phyloP scores from a whole-genome alignment of 441 rosid species.

The Pelargonium australe region DNA sequence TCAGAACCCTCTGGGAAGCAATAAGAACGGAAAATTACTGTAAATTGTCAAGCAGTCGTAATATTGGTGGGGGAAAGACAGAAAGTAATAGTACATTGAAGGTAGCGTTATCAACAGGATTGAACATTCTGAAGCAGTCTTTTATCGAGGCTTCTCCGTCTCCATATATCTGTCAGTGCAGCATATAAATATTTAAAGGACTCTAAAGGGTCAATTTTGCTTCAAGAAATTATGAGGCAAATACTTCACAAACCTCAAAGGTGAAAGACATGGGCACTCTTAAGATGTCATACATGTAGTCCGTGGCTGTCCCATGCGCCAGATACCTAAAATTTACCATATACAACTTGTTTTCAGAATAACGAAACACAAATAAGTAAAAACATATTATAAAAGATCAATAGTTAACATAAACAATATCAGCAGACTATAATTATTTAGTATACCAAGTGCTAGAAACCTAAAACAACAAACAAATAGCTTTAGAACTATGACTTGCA shows the following conservation, averaged over 20 bases:
- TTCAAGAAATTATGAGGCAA: slow-evolving; percentile 9
- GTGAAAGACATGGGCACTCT: slow-evolving; percentile 96
- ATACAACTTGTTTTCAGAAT: neutral
- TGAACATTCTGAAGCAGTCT: slow-evolving; percentile 96
- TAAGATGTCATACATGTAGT: slow-evolving; percentile 79
- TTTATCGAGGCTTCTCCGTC: slow-evolving; percentile 51
- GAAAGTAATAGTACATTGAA: slow-evolving; percentile 50
- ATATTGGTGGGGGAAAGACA: neutral
- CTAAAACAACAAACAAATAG: neutral
- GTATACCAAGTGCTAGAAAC: neutral
- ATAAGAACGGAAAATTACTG: slow-evolving; percentile 13
- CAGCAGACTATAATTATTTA: neutral
- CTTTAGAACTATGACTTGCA: neutral
- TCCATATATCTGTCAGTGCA: slow-evolving; percentile 65
- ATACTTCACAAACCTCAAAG: slow-evolving; percentile 69
- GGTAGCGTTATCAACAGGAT: slow-evolving; percentile 65
- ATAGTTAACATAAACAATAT: neutral
- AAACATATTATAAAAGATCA: neutral
- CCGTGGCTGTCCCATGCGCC: slow-evolving; percentile 98
- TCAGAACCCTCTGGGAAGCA: slow-evolving; percentile 70
- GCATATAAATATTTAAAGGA: slow-evolving; percentile 6
- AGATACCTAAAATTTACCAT: slow-evolving; percentile 53
- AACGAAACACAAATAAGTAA: neutral
- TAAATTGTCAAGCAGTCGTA: neutral
- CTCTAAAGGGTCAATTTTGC: slow-evolving; percentile 12